These are phyloP conservation scores for Echeveria elegans DNA, from an alignment of 164 flowering plant species.

Conservation along the genomic window DNA sequence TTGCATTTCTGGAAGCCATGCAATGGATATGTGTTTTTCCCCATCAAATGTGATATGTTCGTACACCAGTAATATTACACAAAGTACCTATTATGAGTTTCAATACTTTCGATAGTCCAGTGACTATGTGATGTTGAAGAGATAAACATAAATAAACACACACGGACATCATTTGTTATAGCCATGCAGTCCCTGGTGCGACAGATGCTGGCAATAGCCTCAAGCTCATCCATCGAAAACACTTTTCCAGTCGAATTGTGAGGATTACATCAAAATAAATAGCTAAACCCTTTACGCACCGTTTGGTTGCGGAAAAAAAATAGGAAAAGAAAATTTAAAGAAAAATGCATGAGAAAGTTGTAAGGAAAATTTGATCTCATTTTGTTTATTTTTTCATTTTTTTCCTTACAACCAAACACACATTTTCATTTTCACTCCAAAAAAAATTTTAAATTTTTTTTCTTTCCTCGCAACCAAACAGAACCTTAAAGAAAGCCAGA, in stretches of 20 bases:
- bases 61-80: slow-evolving; percentile 50
- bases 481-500: slow-evolving; percentile 4
- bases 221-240: slow-evolving; percentile 59
- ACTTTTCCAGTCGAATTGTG: slow-evolving; percentile 95
- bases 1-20: background rate
- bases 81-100: background rate
- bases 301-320: too few species aligned
- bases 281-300: too few species aligned
- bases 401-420: too few species aligned
- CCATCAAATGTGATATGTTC: slow-evolving; percentile 61
- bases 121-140: background rate
- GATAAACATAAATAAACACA: background rate
- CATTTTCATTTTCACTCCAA: too few species aligned
- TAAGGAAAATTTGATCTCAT: too few species aligned
- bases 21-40: slow-evolving; percentile 43
- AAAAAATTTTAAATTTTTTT: too few species aligned
- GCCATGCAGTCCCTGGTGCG: slow-evolving; percentile 52
- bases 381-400: too few species aligned
- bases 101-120: too few species aligned
- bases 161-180: slow-evolving; percentile 80
- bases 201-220: slow-evolving; percentile 66
- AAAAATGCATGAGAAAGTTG: too few species aligned
- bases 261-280: slow-evolving; percentile 41
- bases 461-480: too few species aligned
- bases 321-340: too few species aligned